A percentile compares a stretch with the other conserved stretches of the same genome.
These are phyloP conservation scores for Cenococcum geophilum DNA, from an alignment of 495 filamentous ascomycete genomes.

Conservation along the genomic window DNA sequence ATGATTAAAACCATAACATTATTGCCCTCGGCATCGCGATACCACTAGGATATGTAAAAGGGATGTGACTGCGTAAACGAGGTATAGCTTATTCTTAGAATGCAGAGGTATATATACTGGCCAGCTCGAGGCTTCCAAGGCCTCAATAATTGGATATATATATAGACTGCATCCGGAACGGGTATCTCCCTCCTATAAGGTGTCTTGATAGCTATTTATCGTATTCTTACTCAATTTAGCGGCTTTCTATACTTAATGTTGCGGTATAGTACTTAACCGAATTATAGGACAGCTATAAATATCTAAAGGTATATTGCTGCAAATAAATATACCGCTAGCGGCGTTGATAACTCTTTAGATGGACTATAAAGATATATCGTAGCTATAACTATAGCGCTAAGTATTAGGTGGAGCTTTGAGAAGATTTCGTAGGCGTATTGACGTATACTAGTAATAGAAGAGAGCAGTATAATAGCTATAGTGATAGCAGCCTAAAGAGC, in stretches of 20 bases:
- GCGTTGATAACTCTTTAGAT: not conserved
- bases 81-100: not conserved
- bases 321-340: not conserved
- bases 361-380: not conserved
- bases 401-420: conserved; percentile 4
- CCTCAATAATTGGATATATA: not conserved
- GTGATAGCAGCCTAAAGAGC: not conserved
- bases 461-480: not conserved
- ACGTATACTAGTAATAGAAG: not conserved
- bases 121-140: not conserved
- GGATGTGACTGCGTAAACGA: not conserved
- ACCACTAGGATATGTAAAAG: not conserved
- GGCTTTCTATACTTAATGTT: not conserved
- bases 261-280: not conserved
- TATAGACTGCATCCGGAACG: not conserved
- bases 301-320: not conserved
- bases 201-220: not conserved
- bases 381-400: not conserved
- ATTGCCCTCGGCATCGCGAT: not conserved
- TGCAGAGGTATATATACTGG: not conserved
- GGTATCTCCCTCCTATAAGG: not conserved
- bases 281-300: not conserved
- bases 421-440: not conserved
- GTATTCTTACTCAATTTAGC: not conserved
- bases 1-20: not conserved